phyloP scores from a whole-genome alignment of 495 filamentous ascomycete genomes.

The Hyaloscypha hepaticicola region DNA sequence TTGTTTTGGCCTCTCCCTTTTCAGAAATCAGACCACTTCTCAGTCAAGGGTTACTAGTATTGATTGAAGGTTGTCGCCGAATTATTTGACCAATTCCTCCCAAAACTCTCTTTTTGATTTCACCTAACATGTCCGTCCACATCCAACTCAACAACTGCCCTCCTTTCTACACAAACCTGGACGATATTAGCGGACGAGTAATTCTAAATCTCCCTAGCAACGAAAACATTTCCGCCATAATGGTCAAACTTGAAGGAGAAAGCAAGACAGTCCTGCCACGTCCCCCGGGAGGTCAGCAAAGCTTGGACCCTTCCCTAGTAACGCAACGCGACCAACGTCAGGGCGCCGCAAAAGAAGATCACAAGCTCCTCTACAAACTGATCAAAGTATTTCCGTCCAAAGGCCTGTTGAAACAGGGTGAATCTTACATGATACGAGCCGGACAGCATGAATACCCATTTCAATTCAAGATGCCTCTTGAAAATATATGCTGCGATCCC shows the following conservation, averaged over 20 bases:
- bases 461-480: conserved; percentile 89
- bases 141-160: conserved; percentile 74
- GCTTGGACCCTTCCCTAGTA: conserved; percentile 18
- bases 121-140: conserved; percentile 84
- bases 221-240: conserved; percentile 70
- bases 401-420: conserved; percentile 42
- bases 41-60: too few species aligned
- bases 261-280: conserved; percentile 56
- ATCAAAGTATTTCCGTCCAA: conserved; percentile 68
- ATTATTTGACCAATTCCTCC: too few species aligned
- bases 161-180: conserved; percentile 84
- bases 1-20: too few species aligned
- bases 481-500: conserved; percentile 72
- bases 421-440: conserved; percentile 67
- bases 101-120: too few species aligned
- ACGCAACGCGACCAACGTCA: conserved; percentile 28
- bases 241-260: conserved; percentile 94
- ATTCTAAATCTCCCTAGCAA: conserved; percentile 61
- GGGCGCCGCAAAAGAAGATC: conserved; percentile 42
- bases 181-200: conserved; percentile 67
- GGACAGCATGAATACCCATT: conserved; percentile 90
- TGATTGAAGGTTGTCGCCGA: too few species aligned
- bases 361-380: conserved; percentile 64
- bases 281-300: conserved; percentile 29
- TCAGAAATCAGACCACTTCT: too few species aligned